phyloP scores from a whole-genome alignment of 208 protist genomes.

The Lotmaria passim region DNA sequence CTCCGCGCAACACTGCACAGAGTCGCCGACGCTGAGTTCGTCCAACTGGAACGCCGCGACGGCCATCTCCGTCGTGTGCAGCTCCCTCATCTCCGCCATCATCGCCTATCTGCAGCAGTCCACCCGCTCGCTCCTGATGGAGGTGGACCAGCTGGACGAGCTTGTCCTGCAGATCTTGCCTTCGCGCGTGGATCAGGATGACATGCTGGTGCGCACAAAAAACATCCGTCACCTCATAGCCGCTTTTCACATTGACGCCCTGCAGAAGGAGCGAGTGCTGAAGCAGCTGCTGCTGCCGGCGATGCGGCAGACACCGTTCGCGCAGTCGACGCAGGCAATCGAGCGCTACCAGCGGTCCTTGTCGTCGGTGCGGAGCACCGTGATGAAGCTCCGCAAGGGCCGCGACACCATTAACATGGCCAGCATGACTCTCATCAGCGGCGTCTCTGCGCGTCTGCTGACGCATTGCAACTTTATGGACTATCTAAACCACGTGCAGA shows the following conservation, averaged over 20 bases:
- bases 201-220: slow-evolving; percentile 69
- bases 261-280: slow-evolving; percentile 78
- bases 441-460: slow-evolving; percentile 75
- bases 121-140: slow-evolving; percentile 51
- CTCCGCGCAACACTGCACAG: neutral
- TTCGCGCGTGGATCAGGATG: slow-evolving; percentile 68
- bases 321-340: slow-evolving; percentile 27
- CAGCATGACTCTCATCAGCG: slow-evolving; percentile 83
- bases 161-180: slow-evolving; percentile 81
- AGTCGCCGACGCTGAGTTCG: neutral
- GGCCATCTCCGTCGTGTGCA: slow-evolving; percentile 56
- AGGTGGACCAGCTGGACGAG: slow-evolving; percentile 81
- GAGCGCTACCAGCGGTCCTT: slow-evolving; percentile 69
- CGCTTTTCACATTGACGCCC: slow-evolving; percentile 56
- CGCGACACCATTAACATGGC: slow-evolving; percentile 77
- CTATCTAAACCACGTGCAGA: slow-evolving; percentile 81
- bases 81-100: slow-evolving; percentile 60
- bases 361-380: slow-evolving; percentile 41
- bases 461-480: slow-evolving; percentile 88
- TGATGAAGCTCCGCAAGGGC: slow-evolving; percentile 62
- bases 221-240: slow-evolving; percentile 58
- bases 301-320: slow-evolving; percentile 40
- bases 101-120: slow-evolving; percentile 56
- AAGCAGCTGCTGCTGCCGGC: slow-evolving; percentile 74
- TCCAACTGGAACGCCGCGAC: slow-evolving; percentile 14